A percentile compares a stretch with the other conserved stretches of the same genome.
These are phyloP conservation scores for Tetracladium marchalianum DNA, from an alignment of 495 filamentous ascomycete species.

Conservation along the genomic window DNA sequence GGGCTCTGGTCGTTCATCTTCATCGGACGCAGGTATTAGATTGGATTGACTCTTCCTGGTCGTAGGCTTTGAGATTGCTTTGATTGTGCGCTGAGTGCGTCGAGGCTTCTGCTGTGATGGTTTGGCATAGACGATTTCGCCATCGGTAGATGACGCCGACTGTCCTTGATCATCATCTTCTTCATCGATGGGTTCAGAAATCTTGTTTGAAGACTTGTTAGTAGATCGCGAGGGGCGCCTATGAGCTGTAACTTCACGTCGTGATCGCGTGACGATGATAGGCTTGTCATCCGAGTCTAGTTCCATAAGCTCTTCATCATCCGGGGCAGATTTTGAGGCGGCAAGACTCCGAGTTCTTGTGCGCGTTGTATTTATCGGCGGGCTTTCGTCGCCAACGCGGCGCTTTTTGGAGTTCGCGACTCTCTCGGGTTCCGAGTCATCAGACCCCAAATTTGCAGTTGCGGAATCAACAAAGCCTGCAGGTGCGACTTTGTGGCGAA, in stretches of 20 bases:
- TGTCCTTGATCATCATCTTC: constrained; percentile 33
- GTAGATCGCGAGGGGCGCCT: constrained; percentile 6
- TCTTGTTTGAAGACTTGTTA: constrained; percentile 4
- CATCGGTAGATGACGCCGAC: constrained; percentile 1
- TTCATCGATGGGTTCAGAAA: not conserved
- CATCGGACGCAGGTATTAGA: not conserved
- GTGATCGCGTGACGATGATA: not conserved
- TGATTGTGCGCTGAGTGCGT: not conserved
- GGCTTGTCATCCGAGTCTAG: not conserved
- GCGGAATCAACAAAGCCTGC: constrained; percentile 6
- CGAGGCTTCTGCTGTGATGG: not conserved
- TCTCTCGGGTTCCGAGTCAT: not conserved
- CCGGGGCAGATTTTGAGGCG: not conserved
- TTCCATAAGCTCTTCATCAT: not conserved
- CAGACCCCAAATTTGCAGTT: constrained; percentile 3
- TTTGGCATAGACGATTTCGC: constrained; percentile 11
- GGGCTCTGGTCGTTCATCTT: constrained; percentile 25
- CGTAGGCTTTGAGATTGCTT: not conserved
- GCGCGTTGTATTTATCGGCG: too few species aligned
- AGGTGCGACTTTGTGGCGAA: constrained; percentile 4
- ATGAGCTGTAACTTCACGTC: not conserved
- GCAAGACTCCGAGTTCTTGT: not conserved
- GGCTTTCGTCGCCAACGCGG: too few species aligned
- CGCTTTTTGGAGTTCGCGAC: not conserved
- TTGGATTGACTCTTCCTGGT: constrained; percentile 3